Base-by-base conservation (phyloP, 108 stramenopile genomes). In the Cyclotella atomus region DNA sequence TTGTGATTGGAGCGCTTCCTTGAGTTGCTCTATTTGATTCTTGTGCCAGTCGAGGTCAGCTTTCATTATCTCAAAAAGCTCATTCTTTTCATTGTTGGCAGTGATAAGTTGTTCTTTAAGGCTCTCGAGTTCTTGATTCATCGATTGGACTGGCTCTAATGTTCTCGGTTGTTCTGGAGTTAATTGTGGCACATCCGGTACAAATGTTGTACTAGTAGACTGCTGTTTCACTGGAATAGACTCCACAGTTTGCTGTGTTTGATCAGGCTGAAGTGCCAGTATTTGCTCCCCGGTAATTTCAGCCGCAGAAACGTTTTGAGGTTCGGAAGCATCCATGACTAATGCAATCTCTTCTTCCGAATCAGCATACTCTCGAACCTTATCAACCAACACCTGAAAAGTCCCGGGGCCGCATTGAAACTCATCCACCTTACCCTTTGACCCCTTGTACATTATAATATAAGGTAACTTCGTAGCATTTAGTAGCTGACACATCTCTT, bases 381-480 rank as follows among this genome's bases (percentile, higher is more conserved):
- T 62, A 60, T 82, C 73, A 24, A 76, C 64, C 65, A 82, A 43
- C 29, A 47, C n/a, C 36, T 77, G 73, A 46, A 82, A 65, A 23
- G 59, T 57, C 1, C 64, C 62, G 6, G 82, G 77, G 33, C 64
- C 38, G 36, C 82, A 83, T 24, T 53, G 63, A 61, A 83, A 83
- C 19, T 75, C 82, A 0, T 56, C 59, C 24, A 83, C 65, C 29
- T 78, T 83, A 6, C 82, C 82, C 27, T 20, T 57, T 3, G 46
- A 59, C 0, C 76, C 72, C 65, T 68, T 77, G 36, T 83, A 76
- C 35, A 83, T 73, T 17, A 76, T 21, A 6, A 83, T 67, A 35
- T 78, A 78, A 0, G 82, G 82, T 57, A 83, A 55, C 29, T 77
- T 66, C 8, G 76, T 83, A 23, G 70, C 71, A 60, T 76, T 71